Evolutionary conservation across 1,284 basidiomycete species (phyloP), one percentile per base, ranked within the genome.

Genomic region (Puccinia horiana): DNA sequence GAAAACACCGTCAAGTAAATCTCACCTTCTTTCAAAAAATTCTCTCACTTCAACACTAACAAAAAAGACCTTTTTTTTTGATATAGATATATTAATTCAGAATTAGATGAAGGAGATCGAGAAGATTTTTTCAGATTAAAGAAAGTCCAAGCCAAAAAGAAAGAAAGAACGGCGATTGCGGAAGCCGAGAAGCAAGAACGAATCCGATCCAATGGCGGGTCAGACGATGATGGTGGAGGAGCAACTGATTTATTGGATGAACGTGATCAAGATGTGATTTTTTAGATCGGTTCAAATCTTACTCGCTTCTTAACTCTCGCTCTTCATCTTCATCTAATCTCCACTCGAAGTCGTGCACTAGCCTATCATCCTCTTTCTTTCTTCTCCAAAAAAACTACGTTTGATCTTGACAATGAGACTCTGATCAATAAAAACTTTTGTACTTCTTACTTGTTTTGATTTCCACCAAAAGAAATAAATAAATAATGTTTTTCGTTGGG

Each of bases 61-160:
- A n/a, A n/a, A n/a, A n/a, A n/a, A n/a, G n/a, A n/a, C n/a, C n/a
- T n/a, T n/a, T 29, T n/a, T 26, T 52, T 42, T 72, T 42, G 44
- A 2, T 29, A 23, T 8, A 81, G 79, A 86, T 98, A 97, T 87
- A 96, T 98, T 86, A 90, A 95, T 85, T 96, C 94, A n/a, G 85
- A 85, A 83, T 83, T 98, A 82, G 95, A 98, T 85, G 95, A 98
- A 88, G 96, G 96, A 94, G 95, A 98, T 88, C 91, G 95, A 84
- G 95, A 98, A 87, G 95, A 98, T 87, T 98, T 98, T 89, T 98
- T 97, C 90, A 91, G 93, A 85, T 88, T 96, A 84, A 96, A 97
- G 88, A 98, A 98, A 87, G 95, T 98, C 11, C 95, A 98, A 87
- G 94, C 83, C 11, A 82, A 93, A 54, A 98, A 97, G 91, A 97